These are phyloP conservation scores for Cryphonectria radicalis DNA, from an alignment of 2,329 filamentous ascomycete genomes.

Conservation along the genomic window DNA sequence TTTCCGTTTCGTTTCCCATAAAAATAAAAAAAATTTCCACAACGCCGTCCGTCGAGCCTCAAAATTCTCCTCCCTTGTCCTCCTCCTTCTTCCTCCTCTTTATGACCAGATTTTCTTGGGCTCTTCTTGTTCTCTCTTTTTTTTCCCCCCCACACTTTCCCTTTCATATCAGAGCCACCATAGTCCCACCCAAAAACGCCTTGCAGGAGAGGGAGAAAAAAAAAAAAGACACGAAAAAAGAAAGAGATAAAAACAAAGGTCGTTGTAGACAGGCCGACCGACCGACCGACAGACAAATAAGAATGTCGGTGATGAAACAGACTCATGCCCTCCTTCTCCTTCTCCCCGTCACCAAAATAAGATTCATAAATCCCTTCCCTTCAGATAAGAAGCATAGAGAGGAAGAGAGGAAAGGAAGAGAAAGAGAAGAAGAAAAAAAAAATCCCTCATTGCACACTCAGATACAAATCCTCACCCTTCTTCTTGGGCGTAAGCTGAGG, in stretches of 20 bases:
- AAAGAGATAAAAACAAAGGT: background rate
- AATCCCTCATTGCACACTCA: slow-evolving; percentile 54
- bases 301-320: background rate
- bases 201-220: background rate
- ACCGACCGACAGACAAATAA: background rate
- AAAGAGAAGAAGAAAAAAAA: too few relatives aligned
- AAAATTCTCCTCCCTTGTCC: background rate
- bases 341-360: background rate
- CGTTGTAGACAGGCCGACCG: background rate
- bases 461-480: slow-evolving; percentile 67
- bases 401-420: too few relatives aligned
- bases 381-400: too few relatives aligned
- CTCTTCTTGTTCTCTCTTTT: background rate
- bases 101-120: background rate
- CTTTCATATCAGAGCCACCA: background rate
- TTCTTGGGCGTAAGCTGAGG: slow-evolving; percentile 69
- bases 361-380: background rate
- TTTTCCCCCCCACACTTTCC: background rate
- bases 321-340: background rate
- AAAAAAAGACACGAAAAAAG: background rate
- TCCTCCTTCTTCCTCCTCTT: background rate
- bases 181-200: background rate
- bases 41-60: background rate
- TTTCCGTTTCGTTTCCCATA: background rate
- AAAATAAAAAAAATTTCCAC: too few relatives aligned